These are phyloP conservation scores for Beta lomatogona DNA, from an alignment of 179 eudicot species.

Conservation along the genomic window DNA sequence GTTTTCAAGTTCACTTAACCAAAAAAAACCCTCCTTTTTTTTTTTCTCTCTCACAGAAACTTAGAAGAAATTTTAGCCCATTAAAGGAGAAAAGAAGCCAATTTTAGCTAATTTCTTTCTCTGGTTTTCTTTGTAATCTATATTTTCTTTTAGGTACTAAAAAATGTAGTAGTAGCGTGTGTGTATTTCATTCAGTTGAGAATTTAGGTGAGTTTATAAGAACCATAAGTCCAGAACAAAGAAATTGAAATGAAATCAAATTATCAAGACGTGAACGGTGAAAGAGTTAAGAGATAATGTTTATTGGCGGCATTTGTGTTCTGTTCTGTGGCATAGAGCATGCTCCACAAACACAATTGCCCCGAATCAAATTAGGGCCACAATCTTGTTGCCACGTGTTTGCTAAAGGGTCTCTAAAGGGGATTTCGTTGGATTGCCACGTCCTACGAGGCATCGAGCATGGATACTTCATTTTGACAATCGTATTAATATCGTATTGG, in stretches of 20 bases:
- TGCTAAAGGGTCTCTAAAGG: neutral
- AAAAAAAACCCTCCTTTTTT: neutral
- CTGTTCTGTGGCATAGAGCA: conserved; percentile 32
- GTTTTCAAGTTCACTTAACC: neutral
- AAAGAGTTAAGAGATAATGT: conserved; percentile 16
- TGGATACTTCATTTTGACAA: no score
- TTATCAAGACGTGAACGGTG: neutral
- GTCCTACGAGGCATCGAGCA: no score
- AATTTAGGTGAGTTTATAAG: conserved; percentile 9
- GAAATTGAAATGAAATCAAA: conserved; percentile 5
- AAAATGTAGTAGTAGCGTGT: no score
- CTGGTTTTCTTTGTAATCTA: neutral
- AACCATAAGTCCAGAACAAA: neutral
- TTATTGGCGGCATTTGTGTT: conserved; percentile 20
- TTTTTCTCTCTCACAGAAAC: no score
- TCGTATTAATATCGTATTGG: no score
- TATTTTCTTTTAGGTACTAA: neutral
- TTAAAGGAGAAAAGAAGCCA: neutral
- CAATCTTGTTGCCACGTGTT: conserved; percentile 28
- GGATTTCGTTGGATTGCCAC: neutral
- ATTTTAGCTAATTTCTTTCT: neutral
- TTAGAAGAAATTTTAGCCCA: conserved; percentile 13
- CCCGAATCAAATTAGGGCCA: conserved; percentile 18
- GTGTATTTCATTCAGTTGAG: neutral
- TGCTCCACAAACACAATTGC: neutral